Evolutionary conservation across 192 early-diverging fungal species (phyloP).

Genomic region (Umbelopsis vinacea): DNA sequence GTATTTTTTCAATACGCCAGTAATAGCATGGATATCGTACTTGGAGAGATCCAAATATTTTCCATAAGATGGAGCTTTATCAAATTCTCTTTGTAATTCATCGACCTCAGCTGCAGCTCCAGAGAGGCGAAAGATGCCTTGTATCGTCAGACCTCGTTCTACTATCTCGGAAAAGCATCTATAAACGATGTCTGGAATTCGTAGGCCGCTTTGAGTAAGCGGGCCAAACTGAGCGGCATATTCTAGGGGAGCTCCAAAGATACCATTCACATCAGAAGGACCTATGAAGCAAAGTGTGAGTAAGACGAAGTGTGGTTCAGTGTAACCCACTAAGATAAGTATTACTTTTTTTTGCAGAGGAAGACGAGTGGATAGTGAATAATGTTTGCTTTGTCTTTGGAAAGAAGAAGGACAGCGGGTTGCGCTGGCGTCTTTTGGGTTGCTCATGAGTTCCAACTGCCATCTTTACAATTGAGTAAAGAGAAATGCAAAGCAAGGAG

Average conservation of each 20-base stretch:
- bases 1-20: constrained; percentile 38
- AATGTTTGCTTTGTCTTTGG: constrained; percentile 24
- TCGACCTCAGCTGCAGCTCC: constrained; percentile 41
- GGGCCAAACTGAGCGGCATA: constrained; percentile 32
- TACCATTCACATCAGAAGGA: constrained; percentile 19
- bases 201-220: constrained; percentile 20
- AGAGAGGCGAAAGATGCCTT: constrained; percentile 43
- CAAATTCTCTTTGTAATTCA: constrained; percentile 26
- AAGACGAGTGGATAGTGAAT: constrained; percentile 16
- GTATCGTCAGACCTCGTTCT: constrained; percentile 31
- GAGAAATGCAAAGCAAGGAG: constrained; percentile 7
- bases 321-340: neutral
- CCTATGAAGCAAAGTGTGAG: constrained; percentile 4
- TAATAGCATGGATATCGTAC: constrained; percentile 41
- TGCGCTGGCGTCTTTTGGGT: constrained; percentile 24
- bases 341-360: constrained; percentile 25
- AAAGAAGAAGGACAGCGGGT: constrained; percentile 27
- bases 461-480: constrained; percentile 9
- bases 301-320: neutral
- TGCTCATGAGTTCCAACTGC: constrained; percentile 1
- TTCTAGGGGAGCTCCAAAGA: constrained; percentile 39
- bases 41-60: constrained; percentile 30
- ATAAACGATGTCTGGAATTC: constrained; percentile 34
- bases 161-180: constrained; percentile 37
- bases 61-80: constrained; percentile 31